Evolutionary conservation across 2,329 filamentous ascomycete genomes (phyloP).

Genomic region (Aspergillus costaricaensis): DNA sequence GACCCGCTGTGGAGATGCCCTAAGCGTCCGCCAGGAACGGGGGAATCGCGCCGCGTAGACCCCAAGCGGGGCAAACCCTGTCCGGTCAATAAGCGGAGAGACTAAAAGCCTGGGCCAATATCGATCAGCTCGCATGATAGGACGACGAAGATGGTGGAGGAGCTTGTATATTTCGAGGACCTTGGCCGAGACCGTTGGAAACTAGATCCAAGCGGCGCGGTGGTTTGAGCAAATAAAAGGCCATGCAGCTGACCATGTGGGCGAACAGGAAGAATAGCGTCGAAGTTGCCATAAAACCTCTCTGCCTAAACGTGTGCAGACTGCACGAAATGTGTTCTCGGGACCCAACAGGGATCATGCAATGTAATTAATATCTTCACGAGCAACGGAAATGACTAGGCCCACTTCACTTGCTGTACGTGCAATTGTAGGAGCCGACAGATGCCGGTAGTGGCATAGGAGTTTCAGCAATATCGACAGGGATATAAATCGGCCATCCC

Average conservation of each 20-base stretch:
- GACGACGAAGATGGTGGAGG: neutral
- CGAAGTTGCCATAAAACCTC: neutral
- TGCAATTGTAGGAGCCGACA: neutral
- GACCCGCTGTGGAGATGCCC: neutral
- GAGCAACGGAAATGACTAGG: neutral
- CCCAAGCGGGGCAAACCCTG: neutral
- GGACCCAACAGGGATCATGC: neutral
- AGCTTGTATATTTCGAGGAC: neutral
- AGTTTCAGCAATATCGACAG: neutral
- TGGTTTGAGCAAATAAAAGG: neutral
- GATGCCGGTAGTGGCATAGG: neutral
- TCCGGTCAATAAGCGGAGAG: neutral
- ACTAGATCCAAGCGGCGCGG: neutral
- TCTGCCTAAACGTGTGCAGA: neutral
- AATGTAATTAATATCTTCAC: neutral
- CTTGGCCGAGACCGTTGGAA: neutral
- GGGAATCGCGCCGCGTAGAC: neutral
- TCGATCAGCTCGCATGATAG: neutral
- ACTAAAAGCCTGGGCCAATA: neutral
- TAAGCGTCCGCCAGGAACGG: neutral
- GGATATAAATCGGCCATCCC: constrained; percentile 3
- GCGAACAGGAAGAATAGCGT: neutral
- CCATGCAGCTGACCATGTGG: neutral
- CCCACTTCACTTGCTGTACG: neutral
- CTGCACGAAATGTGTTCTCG: neutral